Conservation (phyloP, 352 stramenopile species). For the Elongisporangium undulatum region DNA sequence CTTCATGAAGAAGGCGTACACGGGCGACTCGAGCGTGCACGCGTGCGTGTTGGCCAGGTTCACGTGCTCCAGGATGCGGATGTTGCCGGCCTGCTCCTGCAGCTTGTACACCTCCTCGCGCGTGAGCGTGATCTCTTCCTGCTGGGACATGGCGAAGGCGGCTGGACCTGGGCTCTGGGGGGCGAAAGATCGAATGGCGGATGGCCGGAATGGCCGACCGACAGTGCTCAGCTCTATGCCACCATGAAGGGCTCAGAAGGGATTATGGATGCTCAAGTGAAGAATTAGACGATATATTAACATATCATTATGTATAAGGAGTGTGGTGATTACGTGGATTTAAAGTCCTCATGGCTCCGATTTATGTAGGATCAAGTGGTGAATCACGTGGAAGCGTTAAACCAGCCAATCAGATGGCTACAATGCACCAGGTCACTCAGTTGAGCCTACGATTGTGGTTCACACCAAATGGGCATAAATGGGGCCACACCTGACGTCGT, state of each 20-base stretch:
- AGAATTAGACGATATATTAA: neutral
- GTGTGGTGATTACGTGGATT: neutral
- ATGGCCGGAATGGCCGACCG: neutral
- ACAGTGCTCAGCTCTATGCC: neutral
- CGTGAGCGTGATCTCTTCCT: slow-evolving; percentile 26
- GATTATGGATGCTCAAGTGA: neutral
- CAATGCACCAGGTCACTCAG: slow-evolving; percentile 13
- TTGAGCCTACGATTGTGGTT: slow-evolving; percentile 1
- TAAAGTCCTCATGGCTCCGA: neutral
- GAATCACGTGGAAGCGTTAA: neutral
- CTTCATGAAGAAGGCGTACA: slow-evolving; percentile 61
- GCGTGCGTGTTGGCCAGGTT: slow-evolving; percentile 60
- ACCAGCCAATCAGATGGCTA: slow-evolving; percentile 8
- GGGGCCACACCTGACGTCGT: slow-evolving; percentile 6
- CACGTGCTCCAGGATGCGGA: slow-evolving; percentile 71
- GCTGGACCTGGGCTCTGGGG: neutral
- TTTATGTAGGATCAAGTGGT: neutral
- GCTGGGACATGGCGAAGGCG: slow-evolving; percentile 17
- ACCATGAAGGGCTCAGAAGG: too few relatives aligned
- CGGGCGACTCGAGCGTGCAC: slow-evolving; percentile 38
- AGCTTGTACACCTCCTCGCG: slow-evolving; percentile 48
- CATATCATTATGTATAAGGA: neutral
- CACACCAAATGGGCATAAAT: slow-evolving; percentile 2
- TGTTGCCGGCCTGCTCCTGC: slow-evolving; percentile 47
- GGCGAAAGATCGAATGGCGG: neutral